These are phyloP conservation scores for Ophiocordyceps unilateralis DNA, from an alignment of 2,329 filamentous ascomycete species.

Conservation along the genomic window DNA sequence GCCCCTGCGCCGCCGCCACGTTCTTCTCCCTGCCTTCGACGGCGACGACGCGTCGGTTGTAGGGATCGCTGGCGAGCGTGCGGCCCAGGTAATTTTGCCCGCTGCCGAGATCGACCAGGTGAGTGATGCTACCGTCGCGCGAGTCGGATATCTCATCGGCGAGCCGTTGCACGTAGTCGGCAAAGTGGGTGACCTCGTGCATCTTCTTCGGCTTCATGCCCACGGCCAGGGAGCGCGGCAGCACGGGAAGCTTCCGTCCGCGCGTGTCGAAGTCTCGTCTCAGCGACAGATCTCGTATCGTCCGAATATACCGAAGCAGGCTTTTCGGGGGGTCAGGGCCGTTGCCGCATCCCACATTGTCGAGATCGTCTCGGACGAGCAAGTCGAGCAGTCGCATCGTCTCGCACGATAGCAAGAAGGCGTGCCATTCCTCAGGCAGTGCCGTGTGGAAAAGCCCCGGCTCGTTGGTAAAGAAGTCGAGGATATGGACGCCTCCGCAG, in stretches of 20 bases:
- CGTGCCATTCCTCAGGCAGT: constrained; percentile 64
- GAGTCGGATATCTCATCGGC: constrained; percentile 40
- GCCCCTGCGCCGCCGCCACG: constrained; percentile 65
- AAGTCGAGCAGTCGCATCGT: constrained; percentile 66
- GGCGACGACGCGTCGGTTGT: constrained; percentile 74
- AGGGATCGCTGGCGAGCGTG: constrained; percentile 68
- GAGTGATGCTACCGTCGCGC: constrained; percentile 40
- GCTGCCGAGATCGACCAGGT: constrained; percentile 90
- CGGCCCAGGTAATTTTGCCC: constrained; percentile 93
- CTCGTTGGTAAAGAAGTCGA: constrained; percentile 84
- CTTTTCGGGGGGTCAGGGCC: constrained; percentile 27
- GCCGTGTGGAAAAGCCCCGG: constrained; percentile 67
- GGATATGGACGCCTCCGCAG: constrained; percentile 92
- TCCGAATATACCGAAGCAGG: constrained; percentile 54
- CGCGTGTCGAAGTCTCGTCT: constrained; percentile 37
- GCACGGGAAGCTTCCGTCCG: constrained; percentile 28
- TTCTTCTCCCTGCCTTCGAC: constrained; percentile 80
- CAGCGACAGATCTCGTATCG: constrained; percentile 54
- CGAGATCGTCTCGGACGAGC: constrained; percentile 61
- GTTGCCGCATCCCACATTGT: constrained; percentile 12
- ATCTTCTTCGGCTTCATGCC: constrained; percentile 96
- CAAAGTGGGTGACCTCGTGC: constrained; percentile 84
- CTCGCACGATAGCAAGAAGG: constrained; percentile 54
- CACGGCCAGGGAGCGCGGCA: constrained; percentile 58
- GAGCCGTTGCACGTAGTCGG: constrained; percentile 57